These are phyloP conservation scores for Polyporus arcularius DNA, from an alignment of 768 basidiomycete genomes.

Conservation along the genomic window DNA sequence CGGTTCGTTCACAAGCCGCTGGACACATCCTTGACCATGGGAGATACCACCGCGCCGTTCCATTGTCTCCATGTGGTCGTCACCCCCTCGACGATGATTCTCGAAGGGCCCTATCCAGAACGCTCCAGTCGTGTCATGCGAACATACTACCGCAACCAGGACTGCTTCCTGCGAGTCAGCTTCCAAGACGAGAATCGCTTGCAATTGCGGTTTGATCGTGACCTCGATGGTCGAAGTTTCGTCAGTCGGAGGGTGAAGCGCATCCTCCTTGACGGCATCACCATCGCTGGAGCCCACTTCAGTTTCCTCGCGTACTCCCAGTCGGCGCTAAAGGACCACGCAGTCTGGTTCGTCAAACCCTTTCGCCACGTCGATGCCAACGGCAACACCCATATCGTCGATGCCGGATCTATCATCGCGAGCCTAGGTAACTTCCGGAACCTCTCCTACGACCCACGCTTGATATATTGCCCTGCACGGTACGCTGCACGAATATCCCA, in stretches of 20 bases:
- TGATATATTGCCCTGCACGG: slow-evolving; percentile 65
- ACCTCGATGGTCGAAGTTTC: slow-evolving; percentile 54
- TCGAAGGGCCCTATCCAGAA: slow-evolving; percentile 59
- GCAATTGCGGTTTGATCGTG: slow-evolving; percentile 55
- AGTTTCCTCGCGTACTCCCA: slow-evolving; percentile 72
- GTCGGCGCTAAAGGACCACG: slow-evolving; percentile 63
- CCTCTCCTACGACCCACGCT: slow-evolving; percentile 42
- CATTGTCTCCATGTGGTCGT: slow-evolving; percentile 48
- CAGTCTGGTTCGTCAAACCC: slow-evolving; percentile 64
- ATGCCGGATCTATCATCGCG: slow-evolving; percentile 52
- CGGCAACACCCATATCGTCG: neutral
- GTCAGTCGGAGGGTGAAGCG: slow-evolving; percentile 49
- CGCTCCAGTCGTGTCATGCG: slow-evolving; percentile 66
- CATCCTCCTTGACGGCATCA: slow-evolving; percentile 47
- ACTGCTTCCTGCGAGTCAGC: slow-evolving; percentile 61
- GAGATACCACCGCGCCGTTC: slow-evolving; percentile 36
- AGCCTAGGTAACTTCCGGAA: slow-evolving; percentile 56
- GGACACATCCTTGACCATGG: slow-evolving; percentile 2
- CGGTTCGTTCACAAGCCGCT: slow-evolving; percentile 10
- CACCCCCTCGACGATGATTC: slow-evolving; percentile 54
- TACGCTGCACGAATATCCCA: slow-evolving; percentile 74
- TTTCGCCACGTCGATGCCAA: slow-evolving; percentile 39
- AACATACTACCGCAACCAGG: slow-evolving; percentile 45
- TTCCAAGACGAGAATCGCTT: slow-evolving; percentile 61
- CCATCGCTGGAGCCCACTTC: slow-evolving; percentile 56